phyloP scores from a whole-genome alignment of 495 filamentous ascomycete genomes.

The Letharia lupina region DNA sequence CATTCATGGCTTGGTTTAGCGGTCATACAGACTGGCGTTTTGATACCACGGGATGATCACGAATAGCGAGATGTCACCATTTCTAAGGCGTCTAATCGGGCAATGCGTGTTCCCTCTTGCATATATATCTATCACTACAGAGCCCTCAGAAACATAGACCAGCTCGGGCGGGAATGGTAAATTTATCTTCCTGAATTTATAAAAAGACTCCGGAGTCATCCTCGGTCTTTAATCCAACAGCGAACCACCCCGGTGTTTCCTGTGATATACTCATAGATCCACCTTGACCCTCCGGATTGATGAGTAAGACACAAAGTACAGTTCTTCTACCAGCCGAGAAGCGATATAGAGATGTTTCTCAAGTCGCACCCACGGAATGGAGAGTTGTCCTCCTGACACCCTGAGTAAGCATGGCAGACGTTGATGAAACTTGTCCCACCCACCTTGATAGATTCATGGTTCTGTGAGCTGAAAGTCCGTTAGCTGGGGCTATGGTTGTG shows the following conservation, averaged over 20 bases:
- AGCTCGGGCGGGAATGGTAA: neutral
- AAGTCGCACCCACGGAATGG: neutral
- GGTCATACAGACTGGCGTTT: slow-evolving; percentile 15
- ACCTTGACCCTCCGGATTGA: neutral
- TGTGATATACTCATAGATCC: neutral
- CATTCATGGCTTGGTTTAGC: slow-evolving; percentile 14
- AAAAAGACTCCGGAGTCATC: neutral
- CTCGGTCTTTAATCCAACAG: neutral
- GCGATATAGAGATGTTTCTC: neutral
- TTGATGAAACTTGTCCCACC: neutral
- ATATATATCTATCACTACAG: neutral
- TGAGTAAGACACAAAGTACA: neutral
- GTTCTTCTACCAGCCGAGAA: neutral
- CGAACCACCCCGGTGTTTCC: neutral
- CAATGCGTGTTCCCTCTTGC: neutral
- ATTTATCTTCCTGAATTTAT: neutral
- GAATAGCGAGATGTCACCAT: neutral
- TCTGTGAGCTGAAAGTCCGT: neutral
- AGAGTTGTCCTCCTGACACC: neutral
- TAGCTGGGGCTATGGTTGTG: neutral
- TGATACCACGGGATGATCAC: slow-evolving; percentile 8
- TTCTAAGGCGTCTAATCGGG: neutral
- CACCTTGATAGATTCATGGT: neutral
- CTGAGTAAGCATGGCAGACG: neutral
- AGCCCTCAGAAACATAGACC: too few relatives aligned